Conservation (phyloP, 768 basidiomycete genomes). For the Solioccasus polychromus region DNA sequence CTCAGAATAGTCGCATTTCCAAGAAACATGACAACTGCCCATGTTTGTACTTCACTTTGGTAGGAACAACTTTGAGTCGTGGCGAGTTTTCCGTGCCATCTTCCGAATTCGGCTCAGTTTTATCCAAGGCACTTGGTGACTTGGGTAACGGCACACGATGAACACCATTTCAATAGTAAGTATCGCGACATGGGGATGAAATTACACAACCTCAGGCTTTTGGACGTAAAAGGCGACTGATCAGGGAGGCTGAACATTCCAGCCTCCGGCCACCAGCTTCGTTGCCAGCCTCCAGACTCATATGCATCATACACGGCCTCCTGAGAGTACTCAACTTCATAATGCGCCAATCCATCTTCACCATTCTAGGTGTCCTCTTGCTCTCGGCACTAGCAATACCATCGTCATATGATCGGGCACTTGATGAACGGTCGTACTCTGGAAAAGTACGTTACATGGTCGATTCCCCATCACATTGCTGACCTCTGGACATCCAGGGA, state of each 20-base stretch:
- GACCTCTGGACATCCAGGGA: conserved; percentile 38
- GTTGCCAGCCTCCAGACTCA: background rate
- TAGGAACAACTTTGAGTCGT: too few species aligned
- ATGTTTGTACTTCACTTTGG: too few species aligned
- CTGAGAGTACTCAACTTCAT: background rate
- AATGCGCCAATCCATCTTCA: conserved; percentile 23
- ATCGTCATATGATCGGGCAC: conserved; percentile 24
- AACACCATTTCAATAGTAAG: too few species aligned
- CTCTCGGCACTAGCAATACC: conserved; percentile 38
- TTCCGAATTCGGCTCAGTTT: background rate
- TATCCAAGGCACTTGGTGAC: conserved; percentile 3
- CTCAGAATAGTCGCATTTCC: too few species aligned
- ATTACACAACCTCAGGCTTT: conserved; percentile 16
- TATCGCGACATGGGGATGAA: too few species aligned
- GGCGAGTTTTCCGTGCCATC: background rate
- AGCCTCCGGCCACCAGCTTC: background rate
- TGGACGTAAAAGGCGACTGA: conserved; percentile 18
- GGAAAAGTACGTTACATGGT: conserved; percentile 47
- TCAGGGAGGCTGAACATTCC: background rate
- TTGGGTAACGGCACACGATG: too few species aligned
- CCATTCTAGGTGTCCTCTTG: conserved; percentile 41
- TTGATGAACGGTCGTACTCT: conserved; percentile 46
- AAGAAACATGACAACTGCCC: too few species aligned
- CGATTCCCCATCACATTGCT: background rate
- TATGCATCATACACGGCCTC: too few species aligned